Percentiles rank a stretch among this genome's conserved stretches.
These are phyloP conservation scores for Penicillium sp. DNA, from an alignment of 2,329 filamentous ascomycete species.

Conservation along the genomic window DNA sequence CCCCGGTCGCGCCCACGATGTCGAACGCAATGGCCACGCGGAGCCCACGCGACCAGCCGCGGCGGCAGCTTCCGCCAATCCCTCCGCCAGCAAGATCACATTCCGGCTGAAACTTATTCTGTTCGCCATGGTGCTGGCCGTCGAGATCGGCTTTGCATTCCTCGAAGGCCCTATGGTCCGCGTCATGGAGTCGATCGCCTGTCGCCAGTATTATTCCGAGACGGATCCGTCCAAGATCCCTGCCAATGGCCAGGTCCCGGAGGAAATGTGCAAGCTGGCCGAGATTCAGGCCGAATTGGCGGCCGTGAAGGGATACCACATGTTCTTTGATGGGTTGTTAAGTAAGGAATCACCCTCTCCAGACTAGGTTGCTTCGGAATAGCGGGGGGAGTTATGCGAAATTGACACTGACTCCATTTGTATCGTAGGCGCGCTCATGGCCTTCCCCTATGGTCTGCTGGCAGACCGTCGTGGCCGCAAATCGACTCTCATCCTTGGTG, in stretches of 20 bases:
- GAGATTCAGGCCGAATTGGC: slow-evolving; percentile 52
- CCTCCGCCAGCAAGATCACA: slow-evolving; percentile 30
- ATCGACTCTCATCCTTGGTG: slow-evolving; percentile 44
- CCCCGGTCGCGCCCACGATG: slow-evolving; percentile 2
- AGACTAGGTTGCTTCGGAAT: background rate
- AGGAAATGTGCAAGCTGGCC: slow-evolving; percentile 53
- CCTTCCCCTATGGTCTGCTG: slow-evolving; percentile 53
- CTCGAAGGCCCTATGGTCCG: slow-evolving; percentile 49
- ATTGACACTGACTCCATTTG: background rate
- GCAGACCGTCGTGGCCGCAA: slow-evolving; percentile 52
- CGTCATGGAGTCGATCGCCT: slow-evolving; percentile 53
- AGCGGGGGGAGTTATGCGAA: background rate
- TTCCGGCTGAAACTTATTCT: slow-evolving; percentile 44
- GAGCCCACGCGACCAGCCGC: slow-evolving; percentile 3
- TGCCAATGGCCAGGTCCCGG: slow-evolving; percentile 45
- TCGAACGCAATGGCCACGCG: background rate
- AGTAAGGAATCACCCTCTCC: slow-evolving; percentile 27
- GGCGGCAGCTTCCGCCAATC: background rate
- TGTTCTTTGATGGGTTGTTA: slow-evolving; percentile 49
- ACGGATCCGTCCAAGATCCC: slow-evolving; percentile 48
- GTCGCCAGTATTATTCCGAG: slow-evolving; percentile 46
- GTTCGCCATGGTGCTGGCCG: slow-evolving; percentile 44
- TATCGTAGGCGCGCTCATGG: slow-evolving; percentile 46
- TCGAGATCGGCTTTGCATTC: slow-evolving; percentile 51
- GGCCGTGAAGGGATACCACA: slow-evolving; percentile 53